These are phyloP conservation scores for Quercus lobata DNA, from an alignment of 331 rosid genomes.

Conservation along the genomic window DNA sequence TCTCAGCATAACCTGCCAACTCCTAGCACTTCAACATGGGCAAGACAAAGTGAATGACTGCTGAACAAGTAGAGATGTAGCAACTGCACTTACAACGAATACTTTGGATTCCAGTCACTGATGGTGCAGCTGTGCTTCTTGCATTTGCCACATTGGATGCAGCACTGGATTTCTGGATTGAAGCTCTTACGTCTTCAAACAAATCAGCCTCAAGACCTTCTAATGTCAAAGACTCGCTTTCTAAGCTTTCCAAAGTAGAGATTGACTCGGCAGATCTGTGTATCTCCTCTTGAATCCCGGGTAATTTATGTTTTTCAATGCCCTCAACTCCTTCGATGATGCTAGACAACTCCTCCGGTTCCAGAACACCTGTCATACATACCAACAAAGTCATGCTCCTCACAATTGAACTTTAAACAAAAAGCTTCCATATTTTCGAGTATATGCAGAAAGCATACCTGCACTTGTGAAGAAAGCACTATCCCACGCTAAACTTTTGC, in stretches of 20 bases:
- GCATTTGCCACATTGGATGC: slow-evolving; percentile 27
- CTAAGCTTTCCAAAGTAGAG: slow-evolving; percentile 73
- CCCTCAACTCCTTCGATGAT: slow-evolving; percentile 71
- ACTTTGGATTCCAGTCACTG: slow-evolving; percentile 21
- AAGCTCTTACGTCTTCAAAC: slow-evolving; percentile 90
- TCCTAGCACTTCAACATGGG: background rate
- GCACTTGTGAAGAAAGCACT: slow-evolving; percentile 92
- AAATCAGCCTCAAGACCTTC: slow-evolving; percentile 61
- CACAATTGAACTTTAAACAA: background rate
- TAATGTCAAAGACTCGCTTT: slow-evolving; percentile 63
- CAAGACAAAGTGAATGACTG: slow-evolving; percentile 3
- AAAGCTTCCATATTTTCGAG: background rate
- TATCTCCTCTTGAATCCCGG: slow-evolving; percentile 69
- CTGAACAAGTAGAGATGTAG: slow-evolving; percentile 1
- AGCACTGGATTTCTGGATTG: slow-evolving; percentile 77
- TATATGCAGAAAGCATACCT: slow-evolving; percentile 36
- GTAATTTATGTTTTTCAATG: slow-evolving; percentile 49
- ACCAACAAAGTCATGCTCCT: slow-evolving; percentile 5
- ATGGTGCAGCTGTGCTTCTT: slow-evolving; percentile 18
- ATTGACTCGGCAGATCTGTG: slow-evolving; percentile 66
- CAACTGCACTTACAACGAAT: slow-evolving; percentile 34
- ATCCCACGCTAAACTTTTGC: slow-evolving; percentile 97
- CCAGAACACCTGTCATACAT: slow-evolving; percentile 69
- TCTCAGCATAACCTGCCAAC: background rate
- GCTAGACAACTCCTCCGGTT: slow-evolving; percentile 77